Evolutionary conservation across 2,329 filamentous ascomycete species (phyloP).

Genomic region (Acarospora socialis): DNA sequence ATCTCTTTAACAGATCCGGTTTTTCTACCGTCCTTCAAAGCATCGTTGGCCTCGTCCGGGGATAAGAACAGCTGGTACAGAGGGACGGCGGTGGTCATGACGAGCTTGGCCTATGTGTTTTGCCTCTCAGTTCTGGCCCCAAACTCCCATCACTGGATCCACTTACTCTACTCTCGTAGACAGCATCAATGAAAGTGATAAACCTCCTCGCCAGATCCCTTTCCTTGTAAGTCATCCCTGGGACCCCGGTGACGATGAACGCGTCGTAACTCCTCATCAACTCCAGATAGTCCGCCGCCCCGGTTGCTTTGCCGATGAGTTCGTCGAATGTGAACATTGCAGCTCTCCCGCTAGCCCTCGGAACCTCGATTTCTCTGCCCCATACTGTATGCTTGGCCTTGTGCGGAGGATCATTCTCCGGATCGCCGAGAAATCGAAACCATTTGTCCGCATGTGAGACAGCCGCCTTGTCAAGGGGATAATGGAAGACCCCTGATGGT

Average conservation of each 20-base stretch:
- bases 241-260: conserved; percentile 82
- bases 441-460: conserved; percentile 76
- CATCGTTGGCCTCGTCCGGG: conserved; percentile 50
- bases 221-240: conserved; percentile 75
- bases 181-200: conserved; percentile 94
- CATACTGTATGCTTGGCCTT: conserved; percentile 71
- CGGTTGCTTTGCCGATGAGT: conserved; percentile 74
- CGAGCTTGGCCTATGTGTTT: conserved; percentile 77
- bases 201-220: conserved; percentile 83
- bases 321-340: conserved; percentile 90
- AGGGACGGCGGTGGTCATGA: conserved; percentile 78
- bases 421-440: conserved; percentile 88
- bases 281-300: conserved; percentile 90
- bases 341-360: conserved; percentile 71
- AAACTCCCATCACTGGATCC: background rate
- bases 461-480: conserved; percentile 66
- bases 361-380: conserved; percentile 81
- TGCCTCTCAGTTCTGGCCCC: no score
- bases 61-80: conserved; percentile 77
- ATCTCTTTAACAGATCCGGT: conserved; percentile 24
- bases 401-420: conserved; percentile 60
- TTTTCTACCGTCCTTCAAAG: conserved; percentile 28
- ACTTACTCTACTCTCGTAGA: conserved; percentile 60
- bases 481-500: conserved; percentile 85
- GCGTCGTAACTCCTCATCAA: conserved; percentile 79